phyloP scores from a whole-genome alignment of 768 basidiomycete species.

The Hemileccinum rubropunctum region DNA sequence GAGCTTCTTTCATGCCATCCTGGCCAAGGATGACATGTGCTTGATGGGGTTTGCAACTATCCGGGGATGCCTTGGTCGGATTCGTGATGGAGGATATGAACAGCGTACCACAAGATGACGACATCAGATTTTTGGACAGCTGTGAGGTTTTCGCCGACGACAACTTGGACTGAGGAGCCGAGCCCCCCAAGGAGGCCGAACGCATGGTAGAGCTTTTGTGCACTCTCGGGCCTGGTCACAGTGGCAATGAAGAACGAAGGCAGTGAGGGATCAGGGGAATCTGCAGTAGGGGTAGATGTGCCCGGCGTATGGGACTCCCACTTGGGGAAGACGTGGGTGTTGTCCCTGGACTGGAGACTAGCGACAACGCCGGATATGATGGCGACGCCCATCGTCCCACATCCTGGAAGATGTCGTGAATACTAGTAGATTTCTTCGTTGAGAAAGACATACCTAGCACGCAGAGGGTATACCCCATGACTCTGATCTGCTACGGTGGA shows the following conservation, averaged over 20 bases:
- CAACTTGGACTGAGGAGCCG: constrained; percentile 68
- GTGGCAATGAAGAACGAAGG: constrained; percentile 85
- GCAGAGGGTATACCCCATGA: constrained; percentile 92
- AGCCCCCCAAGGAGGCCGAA: constrained; percentile 60
- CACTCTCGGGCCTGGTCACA: constrained; percentile 77
- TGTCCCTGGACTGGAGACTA: constrained; percentile 60
- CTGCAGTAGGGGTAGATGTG: constrained; percentile 62
- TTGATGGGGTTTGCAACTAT: constrained; percentile 91
- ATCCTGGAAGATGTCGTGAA: constrained; percentile 53
- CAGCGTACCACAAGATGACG: constrained; percentile 77
- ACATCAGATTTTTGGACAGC: constrained; percentile 79
- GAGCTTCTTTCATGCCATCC: constrained; percentile 74
- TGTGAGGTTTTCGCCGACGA: constrained; percentile 64
- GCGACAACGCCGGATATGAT: constrained; percentile 89
- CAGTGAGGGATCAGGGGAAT: constrained; percentile 60
- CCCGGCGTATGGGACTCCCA: constrained; percentile 74
- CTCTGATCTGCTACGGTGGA: not conserved
- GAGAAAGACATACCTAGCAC: constrained; percentile 57
- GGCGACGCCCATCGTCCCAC: constrained; percentile 98
- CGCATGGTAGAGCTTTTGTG: constrained; percentile 55
- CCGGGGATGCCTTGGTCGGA: constrained; percentile 1
- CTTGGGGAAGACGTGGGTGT: constrained; percentile 36
- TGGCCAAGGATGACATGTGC: constrained; percentile 72
- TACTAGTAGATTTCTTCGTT: constrained; percentile 6
- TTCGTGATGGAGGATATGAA: not conserved